Evolutionary conservation across 805 yeast genomes (phyloP), one percentile per base, ranked within the genome.

Genomic region (Suhomyces kilbournensis): DNA sequence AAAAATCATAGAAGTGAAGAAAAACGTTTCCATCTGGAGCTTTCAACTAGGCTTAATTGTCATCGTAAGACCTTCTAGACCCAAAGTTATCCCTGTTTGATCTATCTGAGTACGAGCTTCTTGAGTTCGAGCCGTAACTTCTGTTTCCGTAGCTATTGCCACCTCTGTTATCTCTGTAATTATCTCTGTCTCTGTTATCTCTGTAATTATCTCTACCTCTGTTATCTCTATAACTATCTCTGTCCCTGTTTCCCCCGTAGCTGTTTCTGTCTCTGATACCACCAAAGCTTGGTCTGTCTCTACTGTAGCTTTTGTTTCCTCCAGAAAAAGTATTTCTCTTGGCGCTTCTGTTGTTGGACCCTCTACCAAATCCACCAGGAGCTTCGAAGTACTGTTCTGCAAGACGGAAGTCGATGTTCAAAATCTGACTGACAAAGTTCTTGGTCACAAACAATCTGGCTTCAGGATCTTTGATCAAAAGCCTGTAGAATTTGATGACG

Each of bases 401-500:
- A 35, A 52, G 34, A 23, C 46, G 30, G 26, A n/a, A 23, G 22
- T 49, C 55, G 6, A 49, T 39, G 7, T 30, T 46, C 44, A 46
- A 48, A 45, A 48, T 45, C 26, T 54, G 50, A 12, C 23, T 53
- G 46, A 46, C 53, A 42, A 34, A 51, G 42, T 51, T 48, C 42
- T 45, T 49, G 12, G 50, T 32, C 1, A 52, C 52, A 47, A 32
- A 49, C 25, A 64, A 44, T 44, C 56, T 60, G 22, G 60, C 59
- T 19, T 48, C 50, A n/a, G 59, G 63, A 48, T 63, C 64, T 15
- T 53, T 48, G 9, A 59, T n/a, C 39, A 65, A 56, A 8, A 20
- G 12, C 28, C 68, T 51, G 65, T 66, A 55, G 48, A 71, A 62
- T 23, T 63, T 59, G 22, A 68, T 60, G 28, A 69, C 57, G 52